phyloP scores from a whole-genome alignment of 2,329 filamentous ascomycete genomes.

The Intubia oerlemansii region DNA sequence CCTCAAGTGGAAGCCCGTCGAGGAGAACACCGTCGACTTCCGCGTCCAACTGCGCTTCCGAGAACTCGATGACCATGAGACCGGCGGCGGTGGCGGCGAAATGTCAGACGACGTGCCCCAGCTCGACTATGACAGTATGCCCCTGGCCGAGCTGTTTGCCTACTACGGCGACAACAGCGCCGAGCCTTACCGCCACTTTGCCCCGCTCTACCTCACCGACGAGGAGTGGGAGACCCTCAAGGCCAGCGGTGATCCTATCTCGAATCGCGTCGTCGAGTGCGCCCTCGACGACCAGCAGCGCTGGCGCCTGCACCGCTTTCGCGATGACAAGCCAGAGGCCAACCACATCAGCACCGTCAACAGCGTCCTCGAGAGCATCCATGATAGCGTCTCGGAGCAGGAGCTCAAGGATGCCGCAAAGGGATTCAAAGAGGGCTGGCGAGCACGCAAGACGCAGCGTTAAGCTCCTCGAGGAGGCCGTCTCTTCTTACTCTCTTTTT shows the following conservation, averaged over 20 bases:
- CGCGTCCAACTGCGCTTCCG: conserved; percentile 55
- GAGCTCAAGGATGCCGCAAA: conserved; percentile 53
- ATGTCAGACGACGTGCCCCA: conserved; percentile 28
- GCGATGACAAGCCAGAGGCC: conserved; percentile 79
- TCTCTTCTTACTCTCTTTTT: background rate
- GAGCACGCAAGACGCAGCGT: too few species aligned
- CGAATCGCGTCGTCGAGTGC: conserved; percentile 79
- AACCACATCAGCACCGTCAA: conserved; percentile 74
- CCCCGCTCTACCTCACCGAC: conserved; percentile 44
- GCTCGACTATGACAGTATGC: conserved; percentile 61
- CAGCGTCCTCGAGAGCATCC: conserved; percentile 78
- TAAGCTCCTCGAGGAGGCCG: too few species aligned
- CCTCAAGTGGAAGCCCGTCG: conserved; percentile 90
- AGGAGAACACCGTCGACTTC: conserved; percentile 93
- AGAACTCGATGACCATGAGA: conserved; percentile 44
- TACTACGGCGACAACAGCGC: conserved; percentile 36
- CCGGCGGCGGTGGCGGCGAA: conserved; percentile 28
- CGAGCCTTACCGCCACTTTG: conserved; percentile 39
- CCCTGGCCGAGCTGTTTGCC: conserved; percentile 49
- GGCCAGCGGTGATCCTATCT: conserved; percentile 47
- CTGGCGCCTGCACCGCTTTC: conserved; percentile 77
- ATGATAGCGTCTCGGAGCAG: conserved; percentile 62
- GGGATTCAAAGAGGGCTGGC: conserved; percentile 64
- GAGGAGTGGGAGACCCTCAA: conserved; percentile 76
- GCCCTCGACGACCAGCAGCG: conserved; percentile 51